Evolutionary conservation across 2,329 filamentous ascomycete species (phyloP).

Genomic region (Xylariaceae sp.): DNA sequence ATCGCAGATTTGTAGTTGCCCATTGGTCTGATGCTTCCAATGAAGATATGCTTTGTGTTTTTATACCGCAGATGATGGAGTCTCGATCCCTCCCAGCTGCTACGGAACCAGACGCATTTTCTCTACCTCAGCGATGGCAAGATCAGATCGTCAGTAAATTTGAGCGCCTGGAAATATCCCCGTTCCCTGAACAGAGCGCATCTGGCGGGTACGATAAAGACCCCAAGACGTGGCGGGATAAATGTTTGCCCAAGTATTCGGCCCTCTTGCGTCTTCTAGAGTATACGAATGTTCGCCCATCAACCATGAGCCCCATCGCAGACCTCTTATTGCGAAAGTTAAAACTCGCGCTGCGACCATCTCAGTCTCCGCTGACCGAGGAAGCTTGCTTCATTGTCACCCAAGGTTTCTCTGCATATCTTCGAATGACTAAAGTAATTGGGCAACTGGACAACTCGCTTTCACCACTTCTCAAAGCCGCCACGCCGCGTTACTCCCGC

Average conservation of each 20-base stretch:
- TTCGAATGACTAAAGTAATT: constrained; percentile 60
- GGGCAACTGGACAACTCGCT: constrained; percentile 56
- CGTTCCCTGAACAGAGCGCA: constrained; percentile 60
- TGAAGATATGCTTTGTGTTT: constrained; percentile 64
- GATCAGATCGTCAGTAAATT: constrained; percentile 69
- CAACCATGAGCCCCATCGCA: constrained; percentile 62
- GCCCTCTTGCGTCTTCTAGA: constrained; percentile 62
- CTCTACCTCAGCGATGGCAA: constrained; percentile 65
- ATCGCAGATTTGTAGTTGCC: constrained; percentile 63
- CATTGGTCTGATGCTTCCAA: constrained; percentile 67
- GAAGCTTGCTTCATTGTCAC: constrained; percentile 71
- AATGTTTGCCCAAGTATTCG: constrained; percentile 64
- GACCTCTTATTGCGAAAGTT: constrained; percentile 63
- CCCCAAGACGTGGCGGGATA: constrained; percentile 57
- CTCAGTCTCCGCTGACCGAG: constrained; percentile 54
- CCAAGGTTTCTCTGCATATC: constrained; percentile 69
- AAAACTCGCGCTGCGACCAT: constrained; percentile 60
- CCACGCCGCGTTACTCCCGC: constrained; percentile 62
- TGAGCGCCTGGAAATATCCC: constrained; percentile 58
- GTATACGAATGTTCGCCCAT: constrained; percentile 59
- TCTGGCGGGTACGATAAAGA: constrained; percentile 51
- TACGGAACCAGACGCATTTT: constrained; percentile 50
- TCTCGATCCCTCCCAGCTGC: constrained; percentile 50
- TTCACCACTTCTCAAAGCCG: constrained; percentile 62
- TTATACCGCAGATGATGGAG: constrained; percentile 63